Percentiles rank a stretch among this genome's conserved stretches.
phyloP scores from a whole-genome alignment of 1,284 basidiomycete species.

The Cerioporus squamosus region DNA sequence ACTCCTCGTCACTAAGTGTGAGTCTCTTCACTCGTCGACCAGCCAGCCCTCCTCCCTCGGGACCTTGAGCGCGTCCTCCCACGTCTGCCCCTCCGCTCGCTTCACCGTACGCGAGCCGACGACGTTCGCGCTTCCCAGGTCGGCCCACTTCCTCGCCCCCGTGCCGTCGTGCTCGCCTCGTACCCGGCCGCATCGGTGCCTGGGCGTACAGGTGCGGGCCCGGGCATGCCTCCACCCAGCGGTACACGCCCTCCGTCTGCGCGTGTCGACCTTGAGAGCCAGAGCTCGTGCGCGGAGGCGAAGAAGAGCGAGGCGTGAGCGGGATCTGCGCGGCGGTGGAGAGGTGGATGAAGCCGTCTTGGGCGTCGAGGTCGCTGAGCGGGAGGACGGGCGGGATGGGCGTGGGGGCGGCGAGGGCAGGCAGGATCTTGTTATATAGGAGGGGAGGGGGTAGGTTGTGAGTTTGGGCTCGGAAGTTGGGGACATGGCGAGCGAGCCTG shows the following conservation, averaged over 20 bases:
- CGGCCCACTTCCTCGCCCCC: conserved; percentile 15
- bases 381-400: conserved; percentile 38
- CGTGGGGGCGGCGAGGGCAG: conserved; percentile 39
- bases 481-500: too few relatives aligned
- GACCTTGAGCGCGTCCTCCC: conserved; percentile 32
- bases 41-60: conserved; percentile 29
- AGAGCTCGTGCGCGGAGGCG: conserved; percentile 42
- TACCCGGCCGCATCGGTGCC: too few relatives aligned
- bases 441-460: conserved; percentile 32
- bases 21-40: conserved; percentile 19
- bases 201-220: conserved; percentile 56
- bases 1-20: background rate
- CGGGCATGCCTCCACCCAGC: conserved; percentile 21
- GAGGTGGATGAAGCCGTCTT: conserved; percentile 63
- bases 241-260: conserved; percentile 51
- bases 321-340: conserved; percentile 61
- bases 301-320: conserved; percentile 62
- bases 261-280: conserved; percentile 50
- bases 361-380: conserved; percentile 43
- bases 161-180: too few relatives aligned
- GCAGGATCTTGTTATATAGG: conserved; percentile 60
- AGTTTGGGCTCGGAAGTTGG: too few relatives aligned
- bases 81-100: conserved; percentile 28
- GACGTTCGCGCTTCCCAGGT: conserved; percentile 35
- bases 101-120: conserved; percentile 28